Base-by-base conservation (phyloP, 805 yeast species). In the Ogataea minuta region DNA sequence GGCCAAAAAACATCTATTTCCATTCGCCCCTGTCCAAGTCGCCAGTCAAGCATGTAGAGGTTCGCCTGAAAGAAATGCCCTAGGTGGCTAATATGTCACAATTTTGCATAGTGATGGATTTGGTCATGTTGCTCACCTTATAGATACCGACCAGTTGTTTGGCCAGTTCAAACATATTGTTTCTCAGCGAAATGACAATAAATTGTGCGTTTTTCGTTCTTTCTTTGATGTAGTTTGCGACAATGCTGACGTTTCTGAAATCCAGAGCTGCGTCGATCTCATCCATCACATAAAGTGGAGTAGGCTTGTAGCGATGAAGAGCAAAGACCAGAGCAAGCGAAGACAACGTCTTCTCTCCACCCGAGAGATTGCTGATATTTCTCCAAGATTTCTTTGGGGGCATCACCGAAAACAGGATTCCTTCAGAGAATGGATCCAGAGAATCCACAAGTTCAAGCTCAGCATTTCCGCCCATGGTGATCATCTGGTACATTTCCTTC, bases 401-500 rank as follows among this genome's bases (percentile, higher is more conserved):
- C 99, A 93, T 93, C 5, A 93, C 99, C 62, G 96, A 85, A 62
- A 93, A 93, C 28, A 90, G 67, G 26, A 93, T 90, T 23, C 99
- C 99, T 64, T 93, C 99, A 1, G 96, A 80, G 56, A 93, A 93
- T n/a, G 99, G 99, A 63, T 93, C 98, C 57, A 91, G 73, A 45
- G 95, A 84, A 57, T 93, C 99, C 13, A 89, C 97, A 31, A 91
- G 72, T 60, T 93, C 99, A 24, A 93, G 71, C 60, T 93, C 99
- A 0, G 99, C 99, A 67, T 91, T 93, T 23, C 99, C 99, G 19
- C 99, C 99, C 95, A 91, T 89, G 1, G 99, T 93, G 45, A 93
- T 93, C 95, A 93, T 86, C 57, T 90, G 95, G 56, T 93, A 93
- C 98, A 93, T 90, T 54, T 88, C 96, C 60, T 91, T 93, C 48